A percentile compares a stretch with the other conserved stretches of the same genome.
Evolutionary conservation across 768 basidiomycete species (phyloP).

Genomic region (Mycena filopes): DNA sequence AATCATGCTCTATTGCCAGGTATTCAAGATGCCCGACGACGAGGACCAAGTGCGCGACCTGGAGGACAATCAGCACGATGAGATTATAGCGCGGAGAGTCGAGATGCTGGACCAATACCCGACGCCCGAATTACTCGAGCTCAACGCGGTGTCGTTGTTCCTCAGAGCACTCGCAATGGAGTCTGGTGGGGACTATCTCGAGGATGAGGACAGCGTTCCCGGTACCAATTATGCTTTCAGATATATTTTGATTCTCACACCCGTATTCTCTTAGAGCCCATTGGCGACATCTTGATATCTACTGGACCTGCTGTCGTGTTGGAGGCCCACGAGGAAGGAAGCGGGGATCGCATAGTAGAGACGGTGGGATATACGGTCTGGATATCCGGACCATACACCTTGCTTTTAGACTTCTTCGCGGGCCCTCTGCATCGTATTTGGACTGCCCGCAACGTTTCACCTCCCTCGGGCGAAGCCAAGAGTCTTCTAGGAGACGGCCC

Average conservation of each 20-base stretch:
- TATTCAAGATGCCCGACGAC: conserved; percentile 1
- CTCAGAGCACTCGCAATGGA: not conserved
- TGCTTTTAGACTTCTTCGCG: not conserved
- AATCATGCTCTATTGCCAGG: conserved; percentile 20
- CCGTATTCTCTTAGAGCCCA: not conserved
- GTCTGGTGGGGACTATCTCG: not conserved
- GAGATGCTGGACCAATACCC: conserved; percentile 3
- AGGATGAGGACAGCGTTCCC: not conserved
- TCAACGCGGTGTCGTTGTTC: not conserved
- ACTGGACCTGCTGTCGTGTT: conserved; percentile 7
- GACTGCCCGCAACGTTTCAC: not conserved
- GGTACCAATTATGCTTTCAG: not conserved
- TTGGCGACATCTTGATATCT: not conserved
- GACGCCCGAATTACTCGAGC: conserved; percentile 11
- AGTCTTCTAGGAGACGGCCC: not conserved
- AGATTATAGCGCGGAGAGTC: not conserved
- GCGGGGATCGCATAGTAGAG: not conserved
- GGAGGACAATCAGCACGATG: not conserved
- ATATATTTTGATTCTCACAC: not conserved
- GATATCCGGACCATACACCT: not conserved
- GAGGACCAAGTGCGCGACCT: not conserved
- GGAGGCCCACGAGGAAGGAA: not conserved
- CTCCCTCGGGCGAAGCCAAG: not conserved
- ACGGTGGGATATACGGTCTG: not conserved
- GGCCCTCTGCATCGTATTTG: conserved; percentile 4